Percentiles rank a stretch among this genome's conserved stretches.
These are phyloP conservation scores for Cyamopsis tetragonoloba DNA, from an alignment of 306 rosid species.

Conservation along the genomic window DNA sequence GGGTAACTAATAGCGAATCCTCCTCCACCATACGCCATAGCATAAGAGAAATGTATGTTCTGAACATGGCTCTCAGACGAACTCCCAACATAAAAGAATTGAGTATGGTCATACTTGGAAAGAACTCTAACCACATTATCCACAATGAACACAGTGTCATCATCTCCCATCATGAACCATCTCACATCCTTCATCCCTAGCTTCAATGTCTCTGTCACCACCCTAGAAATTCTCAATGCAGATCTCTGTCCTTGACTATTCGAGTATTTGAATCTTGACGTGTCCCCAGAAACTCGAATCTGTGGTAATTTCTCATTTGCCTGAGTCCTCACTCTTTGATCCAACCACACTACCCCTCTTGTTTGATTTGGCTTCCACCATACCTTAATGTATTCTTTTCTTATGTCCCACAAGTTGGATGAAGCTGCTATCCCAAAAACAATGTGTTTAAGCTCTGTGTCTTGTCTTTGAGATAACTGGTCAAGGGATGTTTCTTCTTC, in stretches of 20 bases:
- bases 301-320: conserved; percentile 50
- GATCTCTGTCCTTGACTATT: conserved; percentile 70
- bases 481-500: conserved; percentile 4
- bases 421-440: conserved; percentile 86
- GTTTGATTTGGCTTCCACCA: conserved; percentile 81
- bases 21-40: conserved; percentile 88
- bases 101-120: conserved; percentile 65
- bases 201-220: conserved; percentile 70
- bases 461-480: conserved; percentile 20
- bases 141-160: conserved; percentile 73
- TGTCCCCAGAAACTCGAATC: conserved; percentile 56
- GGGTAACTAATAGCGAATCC: conserved; percentile 90
- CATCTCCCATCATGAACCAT: conserved; percentile 94
- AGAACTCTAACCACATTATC: conserved; percentile 66
- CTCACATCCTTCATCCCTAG: conserved; percentile 76
- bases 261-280: conserved; percentile 53
- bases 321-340: conserved; percentile 30
- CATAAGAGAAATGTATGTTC: conserved; percentile 71
- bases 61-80: conserved; percentile 88
- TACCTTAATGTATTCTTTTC: conserved; percentile 71
- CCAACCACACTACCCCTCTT: conserved; percentile 85
- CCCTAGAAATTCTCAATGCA: conserved; percentile 75
- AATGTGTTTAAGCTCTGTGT: conserved; percentile 54
- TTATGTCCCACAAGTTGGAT: conserved; percentile 54
- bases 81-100: conserved; percentile 69